Evolutionary conservation across 148 eudicot species (phyloP).

Genomic region (Oxyria digyna): DNA sequence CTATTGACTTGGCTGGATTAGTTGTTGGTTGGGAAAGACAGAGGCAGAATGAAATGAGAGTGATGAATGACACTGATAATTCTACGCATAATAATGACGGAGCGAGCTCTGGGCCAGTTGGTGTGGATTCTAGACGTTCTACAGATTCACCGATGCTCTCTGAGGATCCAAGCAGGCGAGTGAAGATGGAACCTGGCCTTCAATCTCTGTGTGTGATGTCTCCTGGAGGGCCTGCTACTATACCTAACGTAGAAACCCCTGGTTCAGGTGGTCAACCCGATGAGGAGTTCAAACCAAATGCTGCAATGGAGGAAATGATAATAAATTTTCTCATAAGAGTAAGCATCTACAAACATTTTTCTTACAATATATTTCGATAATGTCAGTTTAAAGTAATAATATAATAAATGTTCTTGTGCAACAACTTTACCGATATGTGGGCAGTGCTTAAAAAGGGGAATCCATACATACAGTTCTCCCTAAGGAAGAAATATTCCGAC

Average conservation of each 20-base stretch:
- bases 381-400: neutral
- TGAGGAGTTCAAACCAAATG: conserved; percentile 98
- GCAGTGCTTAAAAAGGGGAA: neutral
- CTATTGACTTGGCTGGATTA: conserved; percentile 97
- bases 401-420: neutral
- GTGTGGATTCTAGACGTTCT: conserved; percentile 43
- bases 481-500: neutral
- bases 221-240: conserved; percentile 82
- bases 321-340: conserved; percentile 97
- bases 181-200: conserved; percentile 94
- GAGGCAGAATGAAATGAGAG: conserved; percentile 84
- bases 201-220: conserved; percentile 84
- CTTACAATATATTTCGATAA: neutral
- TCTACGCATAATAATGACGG: conserved; percentile 43
- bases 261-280: conserved; percentile 87
- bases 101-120: conserved; percentile 30
- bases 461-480: neutral
- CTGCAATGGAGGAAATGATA: conserved; percentile 99
- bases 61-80: conserved; percentile 37
- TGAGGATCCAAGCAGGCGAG: conserved; percentile 74
- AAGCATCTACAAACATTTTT: conserved; percentile 7
- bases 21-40: conserved; percentile 98
- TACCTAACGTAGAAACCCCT: conserved; percentile 82
- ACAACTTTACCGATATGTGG: neutral
- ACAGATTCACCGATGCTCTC: conserved; percentile 49